A percentile compares a stretch with the other conserved stretches of the same genome.
These are phyloP conservation scores for Talaromyces sp. DNA, from an alignment of 2,329 filamentous ascomycete species.

Conservation along the genomic window DNA sequence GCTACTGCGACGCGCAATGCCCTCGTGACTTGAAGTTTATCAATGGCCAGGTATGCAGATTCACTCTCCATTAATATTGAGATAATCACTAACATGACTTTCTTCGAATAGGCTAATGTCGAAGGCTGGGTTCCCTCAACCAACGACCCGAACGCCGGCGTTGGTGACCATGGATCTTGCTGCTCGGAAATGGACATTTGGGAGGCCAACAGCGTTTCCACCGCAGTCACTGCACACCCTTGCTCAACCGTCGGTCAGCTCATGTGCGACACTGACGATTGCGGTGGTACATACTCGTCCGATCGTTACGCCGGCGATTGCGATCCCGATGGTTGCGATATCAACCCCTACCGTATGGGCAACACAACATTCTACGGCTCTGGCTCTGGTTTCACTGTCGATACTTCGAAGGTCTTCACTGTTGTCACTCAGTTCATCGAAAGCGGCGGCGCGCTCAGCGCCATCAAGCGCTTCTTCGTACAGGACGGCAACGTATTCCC, in stretches of 20 bases:
- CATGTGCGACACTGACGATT: conserved; percentile 47
- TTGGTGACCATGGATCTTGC: conserved; percentile 53
- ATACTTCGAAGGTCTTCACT: conserved; percentile 56
- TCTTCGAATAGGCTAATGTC: conserved; percentile 46
- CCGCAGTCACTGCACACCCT: conserved; percentile 60
- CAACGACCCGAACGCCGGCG: conserved; percentile 51
- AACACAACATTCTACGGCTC: conserved; percentile 58
- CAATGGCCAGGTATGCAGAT: conserved; percentile 40
- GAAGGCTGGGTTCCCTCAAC: conserved; percentile 47
- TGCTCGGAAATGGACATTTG: conserved; percentile 66
- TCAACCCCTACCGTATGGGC: conserved; percentile 63
- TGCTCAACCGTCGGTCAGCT: conserved; percentile 49
- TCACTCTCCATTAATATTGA: not conserved
- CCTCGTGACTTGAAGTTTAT: conserved; percentile 49
- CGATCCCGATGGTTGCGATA: conserved; percentile 65
- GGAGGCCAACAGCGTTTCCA: conserved; percentile 63
- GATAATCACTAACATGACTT: conserved; percentile 24
- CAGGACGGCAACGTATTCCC: conserved; percentile 56
- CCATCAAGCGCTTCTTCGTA: conserved; percentile 61
- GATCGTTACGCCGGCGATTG: conserved; percentile 58
- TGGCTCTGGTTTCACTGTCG: conserved; percentile 49
- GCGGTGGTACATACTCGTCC: conserved; percentile 48
- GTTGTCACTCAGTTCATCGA: conserved; percentile 64
- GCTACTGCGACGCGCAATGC: conserved; percentile 60
- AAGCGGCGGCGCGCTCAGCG: conserved; percentile 48